Base-by-base conservation (phyloP, 2,329 filamentous ascomycete species). In the Basipetospora sp. region DNA sequence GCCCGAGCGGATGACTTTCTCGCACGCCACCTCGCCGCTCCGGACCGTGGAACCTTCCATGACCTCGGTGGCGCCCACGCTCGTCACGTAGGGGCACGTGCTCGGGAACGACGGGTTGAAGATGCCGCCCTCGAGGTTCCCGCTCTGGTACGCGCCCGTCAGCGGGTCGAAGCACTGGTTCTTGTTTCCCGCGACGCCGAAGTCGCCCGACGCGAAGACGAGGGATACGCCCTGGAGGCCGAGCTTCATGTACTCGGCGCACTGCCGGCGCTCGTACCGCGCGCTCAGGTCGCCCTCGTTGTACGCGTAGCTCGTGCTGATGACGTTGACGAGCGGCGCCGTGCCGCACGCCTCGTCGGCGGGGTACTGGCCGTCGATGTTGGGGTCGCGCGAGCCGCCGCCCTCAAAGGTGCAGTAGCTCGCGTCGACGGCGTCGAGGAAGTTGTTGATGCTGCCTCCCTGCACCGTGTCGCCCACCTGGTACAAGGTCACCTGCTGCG, bases 211-310 rank as follows among this genome's bases (percentile, higher is more conserved):
- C 1, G 65, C 64, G 45, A 64, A 68, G 25, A 72, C 42, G 13
- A 74, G 52, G 2, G 63, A 62, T 9, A 69, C 57, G 15, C 67
- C 68, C 46, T 62, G 61, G 6, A 71, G 59, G 14, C 63, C 67
- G 2, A 73, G 60, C 54, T 74, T 73, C 61, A 71, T 62, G 50
- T 67, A 72, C 54, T 72, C 67, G 40, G 58, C 53, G 48, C 69
- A 73, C 50, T 74, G 69, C 3, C 69, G 57, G 34, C 56, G 45
- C 14, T 45, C 27, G 41, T 46, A 45, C 20, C 26, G 25, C n/a
- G 28, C 41, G 5, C 20, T 43, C 40, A 33, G 52, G 36, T 64
- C 62, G n/a, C 55, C 60, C 52, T 74, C 69, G 43, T 66, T 64
- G 44, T 65, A 64, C 10, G 57, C 61, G 49, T 74, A 74, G 9